Base-by-base conservation (phyloP, 2,329 filamentous ascomycete species). In the Botrytis byssoidea region DNA sequence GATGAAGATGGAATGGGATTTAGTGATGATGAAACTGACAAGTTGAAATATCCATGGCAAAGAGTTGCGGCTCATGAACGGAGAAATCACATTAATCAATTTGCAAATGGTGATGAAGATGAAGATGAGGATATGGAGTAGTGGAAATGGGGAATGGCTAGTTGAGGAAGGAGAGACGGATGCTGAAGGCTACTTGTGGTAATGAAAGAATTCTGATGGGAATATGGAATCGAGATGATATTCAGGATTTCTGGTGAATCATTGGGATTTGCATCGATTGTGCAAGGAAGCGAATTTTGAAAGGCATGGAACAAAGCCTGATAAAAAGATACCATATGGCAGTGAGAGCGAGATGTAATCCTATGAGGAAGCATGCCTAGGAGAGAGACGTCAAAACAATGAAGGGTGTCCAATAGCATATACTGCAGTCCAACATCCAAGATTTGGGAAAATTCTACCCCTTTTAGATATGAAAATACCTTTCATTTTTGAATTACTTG, bases 41-140 rank as follows among this genome's bases (percentile, higher is more conserved):
- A 59, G 14, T 74, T 73, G 16, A 79, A 77, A 51, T 79, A 78
- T 69, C 79, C 80, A 0, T 81, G 80, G 80, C 29, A 37, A 14
- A 72, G 32, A n/a, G 66, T 69, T 25, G 37, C 48, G 3, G 25
- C 48, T 10, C 66, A 69, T 57, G 48, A 12, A 44, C 66, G 46
- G 7, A 69, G 48, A 32, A 42, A 69, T 57, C 65, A 55, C 20
- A 57, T 7, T 3, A 57, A 68, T 57, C 35, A 25, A 2, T 32
- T 57, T 69, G 66, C 48, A 0, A 57, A 48, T 57, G 66, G 48
- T 42, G 48, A 29, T 1, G 66, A 68, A 12, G 66, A 69, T 69
- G 66, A 68, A 4, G 66, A 69, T 32, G 46, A 40, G 25, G 35
- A 69, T 32, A 69, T 69, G 66, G n/a, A 32, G 10, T 57, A 55